These are phyloP conservation scores for Boletus rubropictus DNA, from an alignment of 768 basidiomycete genomes.

Conservation along the genomic window DNA sequence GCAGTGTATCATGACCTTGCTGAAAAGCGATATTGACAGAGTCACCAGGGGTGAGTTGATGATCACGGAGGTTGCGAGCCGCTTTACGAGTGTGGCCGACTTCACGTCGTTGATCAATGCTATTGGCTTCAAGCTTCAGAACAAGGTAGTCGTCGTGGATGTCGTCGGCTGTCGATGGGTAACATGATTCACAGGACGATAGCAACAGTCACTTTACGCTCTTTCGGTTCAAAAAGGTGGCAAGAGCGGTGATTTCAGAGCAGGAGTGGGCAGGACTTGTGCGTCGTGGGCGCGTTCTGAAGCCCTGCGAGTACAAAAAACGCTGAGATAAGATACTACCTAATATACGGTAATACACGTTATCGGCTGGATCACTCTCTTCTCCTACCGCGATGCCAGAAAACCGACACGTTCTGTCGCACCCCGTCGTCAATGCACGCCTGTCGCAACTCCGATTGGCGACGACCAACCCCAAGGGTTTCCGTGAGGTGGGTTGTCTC, in stretches of 20 bases:
- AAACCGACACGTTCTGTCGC: conserved; percentile 51
- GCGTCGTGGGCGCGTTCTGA: conserved; percentile 53
- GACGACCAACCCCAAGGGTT: conserved; percentile 63
- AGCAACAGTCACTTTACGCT: conserved; percentile 80
- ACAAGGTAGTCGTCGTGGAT: conserved; percentile 45
- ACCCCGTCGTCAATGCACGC: conserved; percentile 70
- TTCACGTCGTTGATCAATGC: conserved; percentile 59
- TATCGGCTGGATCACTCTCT: neutral
- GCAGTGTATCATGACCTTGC: conserved; percentile 24
- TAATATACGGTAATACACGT: conserved; percentile 1
- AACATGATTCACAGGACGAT: conserved; percentile 50
- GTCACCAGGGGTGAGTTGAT: conserved; percentile 65
- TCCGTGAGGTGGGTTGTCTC: conserved; percentile 57
- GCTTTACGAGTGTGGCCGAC: conserved; percentile 62
- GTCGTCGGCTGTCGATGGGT: neutral
- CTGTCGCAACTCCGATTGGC: conserved; percentile 63
- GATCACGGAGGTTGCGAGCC: conserved; percentile 86
- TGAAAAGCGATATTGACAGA: conserved; percentile 7
- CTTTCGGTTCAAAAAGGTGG: conserved; percentile 70
- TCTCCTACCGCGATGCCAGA: conserved; percentile 24
- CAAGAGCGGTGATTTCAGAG: conserved; percentile 41
- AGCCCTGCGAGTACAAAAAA: conserved; percentile 91
- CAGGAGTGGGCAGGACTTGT: conserved; percentile 57
- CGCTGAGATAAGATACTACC: conserved; percentile 39
- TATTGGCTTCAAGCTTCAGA: conserved; percentile 68